These are phyloP conservation scores for Puccinia novopanici DNA, from an alignment of 1,284 basidiomycete species.

Conservation along the genomic window DNA sequence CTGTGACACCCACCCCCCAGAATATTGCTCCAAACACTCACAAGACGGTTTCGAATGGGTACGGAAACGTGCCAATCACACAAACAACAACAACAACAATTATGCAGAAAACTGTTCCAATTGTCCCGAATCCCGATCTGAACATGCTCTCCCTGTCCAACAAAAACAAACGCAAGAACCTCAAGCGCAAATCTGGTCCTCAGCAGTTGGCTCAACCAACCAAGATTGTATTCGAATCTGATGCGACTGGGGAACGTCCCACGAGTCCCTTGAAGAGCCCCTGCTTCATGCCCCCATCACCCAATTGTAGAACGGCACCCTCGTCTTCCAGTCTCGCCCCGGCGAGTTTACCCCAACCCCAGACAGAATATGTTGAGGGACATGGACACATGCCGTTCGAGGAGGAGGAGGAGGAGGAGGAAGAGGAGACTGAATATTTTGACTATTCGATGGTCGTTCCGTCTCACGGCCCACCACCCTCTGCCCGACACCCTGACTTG, in stretches of 20 bases:
- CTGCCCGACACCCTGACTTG: not conserved
- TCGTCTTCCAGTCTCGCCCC: not conserved
- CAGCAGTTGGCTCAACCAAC: slow-evolving; percentile 6
- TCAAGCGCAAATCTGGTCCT: not conserved
- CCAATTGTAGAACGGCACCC: not conserved
- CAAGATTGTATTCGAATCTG: slow-evolving; percentile 42
- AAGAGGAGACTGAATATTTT: not conserved
- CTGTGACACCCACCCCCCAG: not conserved
- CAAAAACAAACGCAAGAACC: slow-evolving; percentile 49
- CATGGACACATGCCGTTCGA: not conserved
- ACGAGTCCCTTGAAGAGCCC: slow-evolving; percentile 20
- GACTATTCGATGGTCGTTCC: slow-evolving; percentile 8
- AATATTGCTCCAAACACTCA: not conserved
- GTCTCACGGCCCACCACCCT: slow-evolving; percentile 38
- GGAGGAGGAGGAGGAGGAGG: too few species aligned
- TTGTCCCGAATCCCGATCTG: slow-evolving; percentile 20
- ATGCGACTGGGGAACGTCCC: not conserved
- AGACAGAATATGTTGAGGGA: not conserved
- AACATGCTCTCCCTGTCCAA: slow-evolving; percentile 47
- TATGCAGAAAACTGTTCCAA: slow-evolving; percentile 26
- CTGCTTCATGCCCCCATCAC: slow-evolving; percentile 29
- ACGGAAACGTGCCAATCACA: too few species aligned
- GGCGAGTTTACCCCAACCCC: not conserved
- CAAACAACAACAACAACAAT: not conserved
- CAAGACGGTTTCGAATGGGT: not conserved